These are phyloP conservation scores for Meira nashicola DNA, from an alignment of 1,284 basidiomycete genomes.

Conservation along the genomic window DNA sequence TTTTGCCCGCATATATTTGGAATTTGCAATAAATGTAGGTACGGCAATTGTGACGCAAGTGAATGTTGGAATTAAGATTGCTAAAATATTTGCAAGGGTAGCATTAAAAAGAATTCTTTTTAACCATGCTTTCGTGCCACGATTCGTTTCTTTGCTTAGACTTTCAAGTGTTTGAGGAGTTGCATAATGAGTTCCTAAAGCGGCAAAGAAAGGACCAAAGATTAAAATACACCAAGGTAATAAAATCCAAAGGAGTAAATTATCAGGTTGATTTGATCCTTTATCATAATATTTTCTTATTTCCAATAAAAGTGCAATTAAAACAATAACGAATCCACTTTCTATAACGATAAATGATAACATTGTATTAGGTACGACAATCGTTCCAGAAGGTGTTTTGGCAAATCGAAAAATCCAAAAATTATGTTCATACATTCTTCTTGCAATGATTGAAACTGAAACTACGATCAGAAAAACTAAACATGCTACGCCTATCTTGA, in stretches of 20 bases:
- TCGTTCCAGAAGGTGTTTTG: conserved; percentile 2
- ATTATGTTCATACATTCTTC: not conserved
- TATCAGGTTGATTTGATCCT: not conserved
- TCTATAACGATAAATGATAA: conserved; percentile 2
- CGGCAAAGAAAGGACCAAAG: conserved; percentile 2
- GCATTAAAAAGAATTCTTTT: not conserved
- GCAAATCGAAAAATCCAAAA: not conserved
- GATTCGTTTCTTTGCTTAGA: no score
- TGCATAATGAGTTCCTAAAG: conserved; percentile 8
- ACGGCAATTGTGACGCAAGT: no score
- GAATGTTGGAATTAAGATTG: not conserved
- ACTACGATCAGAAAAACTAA: not conserved
- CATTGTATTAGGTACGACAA: conserved; percentile 1
- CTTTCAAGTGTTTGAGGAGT: not conserved
- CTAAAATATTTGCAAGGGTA: not conserved
- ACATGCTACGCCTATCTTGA: no score
- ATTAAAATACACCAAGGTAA: conserved; percentile 2
- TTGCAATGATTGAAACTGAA: not conserved
- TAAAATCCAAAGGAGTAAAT: not conserved
- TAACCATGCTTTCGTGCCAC: no score
- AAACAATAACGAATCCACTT: conserved; percentile 3
- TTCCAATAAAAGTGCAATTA: not conserved
- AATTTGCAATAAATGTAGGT: not conserved
- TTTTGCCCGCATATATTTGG: not conserved
- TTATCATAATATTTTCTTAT: not conserved